phyloP scores from a whole-genome alignment of 2,329 filamentous ascomycete genomes.

The Pseudocercospora fijiensis region DNA sequence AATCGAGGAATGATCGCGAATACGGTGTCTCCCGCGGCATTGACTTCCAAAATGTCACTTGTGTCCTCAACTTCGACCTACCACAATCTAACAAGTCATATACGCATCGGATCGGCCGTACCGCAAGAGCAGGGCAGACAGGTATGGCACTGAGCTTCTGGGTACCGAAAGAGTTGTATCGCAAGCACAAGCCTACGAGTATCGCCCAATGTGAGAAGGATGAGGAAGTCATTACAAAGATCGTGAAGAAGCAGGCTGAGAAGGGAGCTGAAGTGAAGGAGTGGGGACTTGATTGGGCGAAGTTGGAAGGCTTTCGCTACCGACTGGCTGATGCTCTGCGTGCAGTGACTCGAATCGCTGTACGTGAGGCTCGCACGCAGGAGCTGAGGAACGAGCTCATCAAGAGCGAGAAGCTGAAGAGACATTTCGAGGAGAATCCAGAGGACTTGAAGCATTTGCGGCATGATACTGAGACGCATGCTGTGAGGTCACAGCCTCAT shows the following conservation, averaged over 20 bases:
- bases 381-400: slow-evolving; percentile 87
- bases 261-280: slow-evolving; percentile 79
- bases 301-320: slow-evolving; percentile 91
- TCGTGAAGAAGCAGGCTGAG: slow-evolving; percentile 74
- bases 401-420: slow-evolving; percentile 89
- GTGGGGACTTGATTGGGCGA: slow-evolving; percentile 92
- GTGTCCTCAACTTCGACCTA: slow-evolving; percentile 95
- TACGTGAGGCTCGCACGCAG: slow-evolving; percentile 83
- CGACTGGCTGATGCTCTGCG: slow-evolving; percentile 89
- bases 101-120: slow-evolving; percentile 93
- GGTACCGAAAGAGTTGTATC: slow-evolving; percentile 74
- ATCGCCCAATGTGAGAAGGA: slow-evolving; percentile 75
- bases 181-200: slow-evolving; percentile 85
- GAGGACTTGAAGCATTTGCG: slow-evolving; percentile 81
- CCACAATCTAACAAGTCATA: slow-evolving; percentile 86
- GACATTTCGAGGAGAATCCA: slow-evolving; percentile 97
- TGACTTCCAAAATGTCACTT: slow-evolving; percentile 92
- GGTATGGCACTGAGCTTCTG: slow-evolving; percentile 97
- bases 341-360: slow-evolving; percentile 82
- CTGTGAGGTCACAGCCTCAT: slow-evolving; percentile 81
- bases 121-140: slow-evolving; percentile 82
- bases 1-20: slow-evolving; percentile 70
- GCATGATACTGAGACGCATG: slow-evolving; percentile 83
- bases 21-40: slow-evolving; percentile 95
- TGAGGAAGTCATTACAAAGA: slow-evolving; percentile 77